phyloP scores from a whole-genome alignment of 139 green algal genomes.

The Chlorella ohadii region DNA sequence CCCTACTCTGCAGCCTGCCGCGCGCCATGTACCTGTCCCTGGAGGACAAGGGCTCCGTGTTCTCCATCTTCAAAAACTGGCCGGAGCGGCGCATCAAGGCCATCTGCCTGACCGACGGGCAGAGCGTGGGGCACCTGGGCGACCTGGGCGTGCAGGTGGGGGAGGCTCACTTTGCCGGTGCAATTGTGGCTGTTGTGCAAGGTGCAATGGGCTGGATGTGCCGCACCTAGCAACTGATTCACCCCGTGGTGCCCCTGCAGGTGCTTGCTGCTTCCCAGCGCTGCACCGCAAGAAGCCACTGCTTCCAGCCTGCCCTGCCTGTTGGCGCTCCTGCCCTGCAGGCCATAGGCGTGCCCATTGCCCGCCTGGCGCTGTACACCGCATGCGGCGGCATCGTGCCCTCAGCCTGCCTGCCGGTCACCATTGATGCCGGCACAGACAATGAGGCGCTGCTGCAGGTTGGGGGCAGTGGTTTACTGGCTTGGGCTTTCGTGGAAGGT shows the following conservation, averaged over 20 bases:
- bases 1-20: conserved; percentile 56
- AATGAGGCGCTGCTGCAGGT: conserved; percentile 70
- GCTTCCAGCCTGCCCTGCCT: not conserved
- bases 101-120: conserved; percentile 86
- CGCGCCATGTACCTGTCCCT: conserved; percentile 86
- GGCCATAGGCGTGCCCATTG: conserved; percentile 71
- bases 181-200: too few relatives aligned
- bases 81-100: conserved; percentile 85
- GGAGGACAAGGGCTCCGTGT: conserved; percentile 74
- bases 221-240: too few relatives aligned
- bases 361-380: conserved; percentile 79
- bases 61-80: conserved; percentile 92
- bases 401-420: conserved; percentile 79
- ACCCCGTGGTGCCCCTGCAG: too few relatives aligned
- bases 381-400: conserved; percentile 83
- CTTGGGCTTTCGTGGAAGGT: too few relatives aligned
- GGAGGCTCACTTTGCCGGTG: too few relatives aligned
- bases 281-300: too few relatives aligned
- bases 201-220: too few relatives aligned
- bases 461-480: not conserved
- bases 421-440: conserved; percentile 78
- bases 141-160: conserved; percentile 83
- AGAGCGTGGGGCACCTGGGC: conserved; percentile 72
- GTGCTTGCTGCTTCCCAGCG: not conserved
- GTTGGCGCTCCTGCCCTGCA: not conserved